These are phyloP conservation scores for Psilocybe subaeruginosa DNA, from an alignment of 768 basidiomycete genomes.

Conservation along the genomic window DNA sequence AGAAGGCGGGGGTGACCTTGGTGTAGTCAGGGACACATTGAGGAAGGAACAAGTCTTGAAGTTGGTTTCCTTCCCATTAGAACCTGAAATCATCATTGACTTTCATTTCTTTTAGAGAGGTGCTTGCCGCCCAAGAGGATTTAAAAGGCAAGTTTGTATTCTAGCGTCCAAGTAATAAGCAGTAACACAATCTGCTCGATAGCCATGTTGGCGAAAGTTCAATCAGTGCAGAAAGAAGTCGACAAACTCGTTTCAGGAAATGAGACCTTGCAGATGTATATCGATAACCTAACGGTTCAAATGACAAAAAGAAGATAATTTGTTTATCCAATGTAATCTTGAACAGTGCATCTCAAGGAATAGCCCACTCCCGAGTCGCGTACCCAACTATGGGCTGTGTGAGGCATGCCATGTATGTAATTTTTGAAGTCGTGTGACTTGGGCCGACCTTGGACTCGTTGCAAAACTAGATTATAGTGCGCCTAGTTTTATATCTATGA, in stretches of 20 bases:
- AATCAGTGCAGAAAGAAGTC: constrained; percentile 75
- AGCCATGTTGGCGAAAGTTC: constrained; percentile 73
- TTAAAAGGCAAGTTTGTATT: constrained; percentile 58
- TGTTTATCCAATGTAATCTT: not conserved
- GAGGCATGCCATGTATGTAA: no score
- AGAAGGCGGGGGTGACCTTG: constrained; percentile 52
- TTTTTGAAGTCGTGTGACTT: no score
- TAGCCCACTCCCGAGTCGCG: no score
- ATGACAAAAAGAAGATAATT: constrained; percentile 75
- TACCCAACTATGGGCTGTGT: no score
- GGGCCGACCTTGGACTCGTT: not conserved
- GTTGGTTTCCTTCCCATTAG: constrained; percentile 41
- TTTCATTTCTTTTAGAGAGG: constrained; percentile 55
- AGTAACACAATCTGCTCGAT: not conserved
- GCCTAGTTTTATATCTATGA: not conserved
- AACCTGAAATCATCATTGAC: not conserved
- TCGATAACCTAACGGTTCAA: constrained; percentile 86
- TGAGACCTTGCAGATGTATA: constrained; percentile 85
- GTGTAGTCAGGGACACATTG: constrained; percentile 68
- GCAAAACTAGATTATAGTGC: no score
- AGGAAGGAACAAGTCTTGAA: constrained; percentile 78
- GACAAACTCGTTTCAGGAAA: constrained; percentile 82
- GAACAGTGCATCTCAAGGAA: not conserved
- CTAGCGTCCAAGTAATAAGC: not conserved
- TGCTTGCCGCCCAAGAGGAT: constrained; percentile 75